Evolutionary conservation across 257 asterid species (phyloP).

Genomic region (Schizonepeta tenuifolia): DNA sequence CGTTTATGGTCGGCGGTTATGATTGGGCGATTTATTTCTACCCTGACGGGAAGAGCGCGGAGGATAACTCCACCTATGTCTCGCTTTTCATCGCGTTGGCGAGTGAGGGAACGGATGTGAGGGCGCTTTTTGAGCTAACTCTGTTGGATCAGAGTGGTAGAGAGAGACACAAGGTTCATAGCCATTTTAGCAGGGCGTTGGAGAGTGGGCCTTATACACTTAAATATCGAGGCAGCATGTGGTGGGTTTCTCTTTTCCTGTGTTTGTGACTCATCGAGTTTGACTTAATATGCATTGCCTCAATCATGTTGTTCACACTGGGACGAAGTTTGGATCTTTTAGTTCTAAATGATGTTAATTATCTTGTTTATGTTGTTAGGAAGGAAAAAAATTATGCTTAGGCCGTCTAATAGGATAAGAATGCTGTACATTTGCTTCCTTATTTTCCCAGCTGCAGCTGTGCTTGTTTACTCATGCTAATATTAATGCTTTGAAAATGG

Average conservation of each 20-base stretch:
- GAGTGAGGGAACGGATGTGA: constrained; percentile 87
- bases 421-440: not conserved
- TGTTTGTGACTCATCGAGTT: not conserved
- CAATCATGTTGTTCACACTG: not conserved
- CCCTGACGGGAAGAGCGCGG: constrained; percentile 92
- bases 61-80: constrained; percentile 77
- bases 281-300: not conserved
- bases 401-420: constrained; percentile 15
- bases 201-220: constrained; percentile 95
- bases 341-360: too few relatives aligned
- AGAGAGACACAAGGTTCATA: constrained; percentile 93
- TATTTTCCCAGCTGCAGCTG: not conserved
- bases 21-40: constrained; percentile 95
- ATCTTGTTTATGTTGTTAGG: not conserved
- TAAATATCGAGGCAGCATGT: constrained; percentile 96
- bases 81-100: constrained; percentile 90
- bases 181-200: constrained; percentile 92
- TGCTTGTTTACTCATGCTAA: not conserved
- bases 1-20: constrained; percentile 87
- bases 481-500: not conserved
- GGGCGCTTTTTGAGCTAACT: constrained; percentile 94
- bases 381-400: not conserved
- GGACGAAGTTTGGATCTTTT: not conserved
- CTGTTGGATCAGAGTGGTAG: constrained; percentile 94
- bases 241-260: constrained; percentile 50